Evolutionary conservation across 331 rosid species (phyloP).

Genomic region (Erythrophleum ivorense): DNA sequence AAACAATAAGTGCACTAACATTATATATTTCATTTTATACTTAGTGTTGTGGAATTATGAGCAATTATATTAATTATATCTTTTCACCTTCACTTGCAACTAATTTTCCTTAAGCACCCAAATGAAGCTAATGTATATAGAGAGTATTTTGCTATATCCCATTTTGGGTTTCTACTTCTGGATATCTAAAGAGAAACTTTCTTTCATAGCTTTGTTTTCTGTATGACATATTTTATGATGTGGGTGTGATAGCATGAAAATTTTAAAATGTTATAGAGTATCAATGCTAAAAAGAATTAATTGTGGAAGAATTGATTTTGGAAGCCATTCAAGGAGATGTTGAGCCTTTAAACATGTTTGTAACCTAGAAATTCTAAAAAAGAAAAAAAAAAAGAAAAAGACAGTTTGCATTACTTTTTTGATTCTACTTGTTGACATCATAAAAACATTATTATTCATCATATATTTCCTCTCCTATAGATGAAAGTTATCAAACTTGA

Average conservation of each 20-base stretch:
- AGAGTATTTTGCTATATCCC: neutral
- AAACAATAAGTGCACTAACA: neutral
- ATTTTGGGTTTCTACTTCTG: neutral
- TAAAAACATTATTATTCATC: neutral
- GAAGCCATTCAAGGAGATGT: neutral
- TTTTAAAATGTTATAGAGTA: conserved; percentile 8
- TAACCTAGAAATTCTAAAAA: too few relatives aligned
- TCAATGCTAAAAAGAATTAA: neutral
- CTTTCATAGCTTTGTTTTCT: neutral
- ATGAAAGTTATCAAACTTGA: neutral
- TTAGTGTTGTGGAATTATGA: neutral
- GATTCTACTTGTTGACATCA: conserved; percentile 1
- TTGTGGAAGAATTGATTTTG: neutral
- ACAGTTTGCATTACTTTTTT: neutral
- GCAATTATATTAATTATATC: neutral
- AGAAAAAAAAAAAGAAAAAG: neutral
- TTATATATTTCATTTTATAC: neutral
- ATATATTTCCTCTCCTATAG: neutral
- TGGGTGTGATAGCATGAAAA: neutral
- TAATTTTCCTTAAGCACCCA: neutral
- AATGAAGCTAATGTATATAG: neutral
- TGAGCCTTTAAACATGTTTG: neutral
- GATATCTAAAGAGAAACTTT: neutral
- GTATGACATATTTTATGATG: neutral
- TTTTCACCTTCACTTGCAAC: neutral